Conservation (phyloP, 352 stramenopile species). For the Phytopythium oedochilum region DNA sequence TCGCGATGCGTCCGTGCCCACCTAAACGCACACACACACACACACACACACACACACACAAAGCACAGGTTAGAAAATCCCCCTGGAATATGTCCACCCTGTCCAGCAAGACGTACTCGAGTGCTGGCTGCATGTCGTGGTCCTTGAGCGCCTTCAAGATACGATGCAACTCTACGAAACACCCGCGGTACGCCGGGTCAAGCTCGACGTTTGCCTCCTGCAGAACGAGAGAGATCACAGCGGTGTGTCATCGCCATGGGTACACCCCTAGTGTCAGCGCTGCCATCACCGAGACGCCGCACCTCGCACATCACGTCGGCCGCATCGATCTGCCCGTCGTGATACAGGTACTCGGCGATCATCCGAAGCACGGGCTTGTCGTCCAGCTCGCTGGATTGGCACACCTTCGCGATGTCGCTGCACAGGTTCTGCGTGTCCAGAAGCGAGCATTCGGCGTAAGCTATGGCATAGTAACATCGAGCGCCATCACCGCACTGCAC, state of each 20-base stretch:
- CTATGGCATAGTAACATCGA: neutral
- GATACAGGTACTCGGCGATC: constrained; percentile 75
- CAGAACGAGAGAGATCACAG: constrained; percentile 1
- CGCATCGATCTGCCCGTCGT: constrained; percentile 70
- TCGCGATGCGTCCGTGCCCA: constrained; percentile 56
- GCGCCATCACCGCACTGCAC: constrained; percentile 17
- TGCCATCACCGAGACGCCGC: neutral
- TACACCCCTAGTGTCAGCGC: neutral
- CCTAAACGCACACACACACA: constrained; percentile 16
- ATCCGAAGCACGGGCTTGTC: constrained; percentile 59
- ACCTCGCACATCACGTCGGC: constrained; percentile 70
- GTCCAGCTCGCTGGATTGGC: constrained; percentile 51
- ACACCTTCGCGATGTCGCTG: constrained; percentile 66
- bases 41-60: too few species aligned
- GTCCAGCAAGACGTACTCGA: constrained; percentile 74
- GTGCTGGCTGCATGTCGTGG: constrained; percentile 53
- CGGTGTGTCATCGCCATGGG: neutral
- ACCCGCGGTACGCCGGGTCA: constrained; percentile 41
- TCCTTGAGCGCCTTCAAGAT: constrained; percentile 65
- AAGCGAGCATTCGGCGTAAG: neutral
- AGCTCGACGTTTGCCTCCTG: constrained; percentile 62
- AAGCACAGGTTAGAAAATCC: too few species aligned
- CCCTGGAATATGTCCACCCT: too few species aligned
- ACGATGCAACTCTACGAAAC: constrained; percentile 62
- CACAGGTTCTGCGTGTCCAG: constrained; percentile 33